Percentiles rank a stretch among this genome's conserved stretches.
phyloP scores from a whole-genome alignment of 2,329 filamentous ascomycete genomes.

The Calonectria pauciramosa region DNA sequence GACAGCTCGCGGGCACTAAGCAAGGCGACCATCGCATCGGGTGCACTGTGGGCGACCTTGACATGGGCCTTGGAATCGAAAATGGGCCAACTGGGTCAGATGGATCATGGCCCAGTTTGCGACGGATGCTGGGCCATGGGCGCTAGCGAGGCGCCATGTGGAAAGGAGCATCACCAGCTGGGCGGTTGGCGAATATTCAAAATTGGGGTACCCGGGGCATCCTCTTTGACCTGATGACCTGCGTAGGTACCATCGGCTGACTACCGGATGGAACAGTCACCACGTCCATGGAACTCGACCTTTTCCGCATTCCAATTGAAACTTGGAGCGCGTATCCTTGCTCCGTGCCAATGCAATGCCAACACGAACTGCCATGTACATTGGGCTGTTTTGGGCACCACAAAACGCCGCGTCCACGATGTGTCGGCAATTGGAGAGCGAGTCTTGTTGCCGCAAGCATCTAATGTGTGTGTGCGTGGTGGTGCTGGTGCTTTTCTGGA shows the following conservation, averaged over 20 bases:
- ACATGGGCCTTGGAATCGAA: neutral
- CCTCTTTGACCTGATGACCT: neutral
- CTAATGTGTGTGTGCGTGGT: neutral
- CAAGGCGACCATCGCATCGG: slow-evolving; percentile 41
- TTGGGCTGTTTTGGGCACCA: neutral
- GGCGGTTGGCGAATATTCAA: neutral
- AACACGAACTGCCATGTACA: neutral
- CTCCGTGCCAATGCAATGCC: slow-evolving; percentile 13
- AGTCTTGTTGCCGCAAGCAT: neutral
- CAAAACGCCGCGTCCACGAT: neutral
- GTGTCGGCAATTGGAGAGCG: neutral
- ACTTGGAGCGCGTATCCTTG: neutral
- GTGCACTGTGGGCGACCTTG: slow-evolving; percentile 25
- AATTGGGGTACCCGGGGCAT: neutral
- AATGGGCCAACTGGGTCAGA: slow-evolving; percentile 9
- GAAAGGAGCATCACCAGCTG: neutral
- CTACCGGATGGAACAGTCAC: slow-evolving; percentile 9
- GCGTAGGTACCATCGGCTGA: neutral
- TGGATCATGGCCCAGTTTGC: slow-evolving; percentile 6
- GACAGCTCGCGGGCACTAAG: slow-evolving; percentile 43
- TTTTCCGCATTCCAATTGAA: slow-evolving; percentile 8
- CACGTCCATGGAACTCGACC: neutral
- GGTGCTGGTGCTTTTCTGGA: neutral
- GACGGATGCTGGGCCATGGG: neutral
- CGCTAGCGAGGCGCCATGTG: slow-evolving; percentile 14